A percentile compares a stretch with the other conserved stretches of the same genome.
Evolutionary conservation across 1,139 yeast genomes (phyloP).

Genomic region (Hanseniaspora uvarum): DNA sequence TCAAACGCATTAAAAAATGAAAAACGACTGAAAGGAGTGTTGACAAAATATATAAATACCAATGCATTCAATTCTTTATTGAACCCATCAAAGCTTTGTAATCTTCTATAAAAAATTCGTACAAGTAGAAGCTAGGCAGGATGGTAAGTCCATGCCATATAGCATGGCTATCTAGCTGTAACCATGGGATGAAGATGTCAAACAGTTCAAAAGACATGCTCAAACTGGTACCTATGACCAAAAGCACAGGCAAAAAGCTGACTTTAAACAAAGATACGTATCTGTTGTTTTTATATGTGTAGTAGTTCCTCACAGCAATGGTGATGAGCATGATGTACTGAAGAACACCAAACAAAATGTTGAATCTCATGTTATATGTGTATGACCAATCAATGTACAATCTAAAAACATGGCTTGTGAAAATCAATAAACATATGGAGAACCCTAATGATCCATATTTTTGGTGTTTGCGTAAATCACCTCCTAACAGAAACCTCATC

Average conservation of each 20-base stretch:
- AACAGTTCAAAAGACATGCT: conserved; percentile 85
- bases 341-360: conserved; percentile 61
- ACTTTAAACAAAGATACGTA: conserved; percentile 34
- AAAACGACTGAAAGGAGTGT: no score
- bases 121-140: conserved; percentile 41
- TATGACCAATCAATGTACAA: conserved; percentile 74
- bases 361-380: conserved; percentile 88
- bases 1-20: not conserved
- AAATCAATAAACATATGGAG: conserved; percentile 33
- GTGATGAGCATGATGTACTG: conserved; percentile 45
- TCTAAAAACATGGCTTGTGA: conserved; percentile 54
- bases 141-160: conserved; percentile 82
- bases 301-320: conserved; percentile 30
- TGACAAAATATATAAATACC: no score
- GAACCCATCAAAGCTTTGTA: conserved; percentile 18
- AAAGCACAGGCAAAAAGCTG: conserved; percentile 38
- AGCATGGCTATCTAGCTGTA: conserved; percentile 81
- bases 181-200: conserved; percentile 70
- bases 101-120: conserved; percentile 33
- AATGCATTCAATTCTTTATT: not conserved
- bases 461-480: conserved; percentile 29
- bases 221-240: conserved; percentile 44
- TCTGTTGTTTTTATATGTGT: conserved; percentile 18
- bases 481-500: conserved; percentile 49
- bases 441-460: conserved; percentile 39